Conservation (phyloP, 176 grass and related monocot species). For the Neostapfia colusana region DNA sequence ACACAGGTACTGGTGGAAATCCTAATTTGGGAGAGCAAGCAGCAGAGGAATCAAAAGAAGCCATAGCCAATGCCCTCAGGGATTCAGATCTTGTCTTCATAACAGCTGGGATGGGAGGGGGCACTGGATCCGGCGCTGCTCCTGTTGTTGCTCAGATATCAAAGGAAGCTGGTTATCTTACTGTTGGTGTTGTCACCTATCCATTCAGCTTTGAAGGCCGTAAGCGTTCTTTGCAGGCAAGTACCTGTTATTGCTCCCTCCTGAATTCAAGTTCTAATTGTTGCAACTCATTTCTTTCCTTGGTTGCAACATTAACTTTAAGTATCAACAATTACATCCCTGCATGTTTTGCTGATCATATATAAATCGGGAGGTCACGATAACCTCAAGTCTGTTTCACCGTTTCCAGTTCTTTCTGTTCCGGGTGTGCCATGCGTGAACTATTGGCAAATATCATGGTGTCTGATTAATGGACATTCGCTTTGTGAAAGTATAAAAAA, state of each 20-base stretch:
- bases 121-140: slow-evolving; percentile 90
- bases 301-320: not conserved
- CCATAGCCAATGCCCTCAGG: slow-evolving; percentile 65
- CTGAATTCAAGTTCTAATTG: not conserved
- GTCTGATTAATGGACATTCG: not conserved
- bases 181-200: slow-evolving; percentile 90
- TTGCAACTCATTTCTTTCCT: not conserved
- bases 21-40: slow-evolving; percentile 86
- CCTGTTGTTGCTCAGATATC: slow-evolving; percentile 97
- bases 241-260: not conserved
- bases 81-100: slow-evolving; percentile 93
- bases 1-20: slow-evolving; percentile 82
- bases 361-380: not conserved
- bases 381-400: not conserved
- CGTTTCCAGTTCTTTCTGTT: not conserved
- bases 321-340: not conserved
- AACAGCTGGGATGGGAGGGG: slow-evolving; percentile 94
- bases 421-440: not conserved
- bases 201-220: slow-evolving; percentile 95
- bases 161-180: slow-evolving; percentile 94
- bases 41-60: slow-evolving; percentile 89
- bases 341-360: not conserved
- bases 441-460: not conserved
- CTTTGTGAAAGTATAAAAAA: not conserved
- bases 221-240: slow-evolving; percentile 90